A percentile compares a stretch with the other conserved stretches of the same genome.
phyloP scores from a whole-genome alignment of 2,329 filamentous ascomycete genomes.

The Thermoascus crustaceus region DNA sequence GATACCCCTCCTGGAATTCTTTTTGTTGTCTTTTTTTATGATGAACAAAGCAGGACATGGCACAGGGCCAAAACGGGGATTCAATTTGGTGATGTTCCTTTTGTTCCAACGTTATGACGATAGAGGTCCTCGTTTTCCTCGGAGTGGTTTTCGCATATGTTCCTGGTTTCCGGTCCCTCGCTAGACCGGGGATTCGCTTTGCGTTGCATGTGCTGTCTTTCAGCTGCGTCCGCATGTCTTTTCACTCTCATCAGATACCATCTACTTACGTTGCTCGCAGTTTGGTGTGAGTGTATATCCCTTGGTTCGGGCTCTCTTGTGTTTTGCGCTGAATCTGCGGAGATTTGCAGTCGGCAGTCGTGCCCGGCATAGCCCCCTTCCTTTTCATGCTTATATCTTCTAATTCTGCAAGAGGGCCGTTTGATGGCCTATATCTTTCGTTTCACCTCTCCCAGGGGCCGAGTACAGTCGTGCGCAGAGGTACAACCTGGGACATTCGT shows the following conservation, averaged over 20 bases:
- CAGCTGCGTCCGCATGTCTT: slow-evolving; percentile 5
- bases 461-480: no score
- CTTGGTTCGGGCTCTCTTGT: no score
- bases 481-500: no score
- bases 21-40: background rate
- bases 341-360: no score
- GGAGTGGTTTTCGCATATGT: slow-evolving; percentile 13
- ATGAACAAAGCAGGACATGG: no score
- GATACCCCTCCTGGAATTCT: slow-evolving; percentile 16
- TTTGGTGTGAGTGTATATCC: slow-evolving; percentile 2
- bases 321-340: no score
- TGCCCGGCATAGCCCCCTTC: no score
- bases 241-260: slow-evolving; percentile 8
- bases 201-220: slow-evolving; percentile 1
- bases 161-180: slow-evolving; percentile 27
- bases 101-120: slow-evolving; percentile 22
- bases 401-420: no score
- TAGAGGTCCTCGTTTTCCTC: slow-evolving; percentile 32
- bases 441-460: no score
- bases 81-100: background rate
- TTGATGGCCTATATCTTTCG: no score
- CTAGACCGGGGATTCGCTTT: slow-evolving; percentile 17
- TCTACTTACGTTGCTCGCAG: slow-evolving; percentile 9
- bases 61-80: slow-evolving; percentile 1
- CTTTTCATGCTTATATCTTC: no score